Conservation (phyloP, 192 early-diverging fungal genomes). For the Entomortierella chlamydospora region DNA sequence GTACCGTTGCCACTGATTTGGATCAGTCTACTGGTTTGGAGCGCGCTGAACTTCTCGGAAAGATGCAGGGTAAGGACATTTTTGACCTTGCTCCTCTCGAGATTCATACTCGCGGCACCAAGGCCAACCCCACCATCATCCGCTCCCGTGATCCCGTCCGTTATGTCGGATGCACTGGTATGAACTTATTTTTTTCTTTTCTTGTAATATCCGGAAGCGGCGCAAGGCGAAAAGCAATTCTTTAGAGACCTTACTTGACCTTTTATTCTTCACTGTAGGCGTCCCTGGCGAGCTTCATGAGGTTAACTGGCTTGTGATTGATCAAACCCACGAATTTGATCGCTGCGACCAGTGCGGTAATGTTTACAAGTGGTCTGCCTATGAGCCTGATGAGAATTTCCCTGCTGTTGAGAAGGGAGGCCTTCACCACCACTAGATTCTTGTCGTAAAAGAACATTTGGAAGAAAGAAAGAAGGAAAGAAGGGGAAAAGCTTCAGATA, state of each 20-base stretch:
- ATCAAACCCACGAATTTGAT: constrained; percentile 81
- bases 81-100: constrained; percentile 88
- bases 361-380: constrained; percentile 68
- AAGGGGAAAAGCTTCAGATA: background rate
- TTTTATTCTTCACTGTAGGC: constrained; percentile 66
- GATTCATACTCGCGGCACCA: constrained; percentile 80
- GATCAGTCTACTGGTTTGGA: constrained; percentile 92
- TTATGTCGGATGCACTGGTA: constrained; percentile 95
- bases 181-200: too few species aligned
- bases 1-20: constrained; percentile 83
- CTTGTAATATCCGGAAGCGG: too few species aligned
- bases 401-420: constrained; percentile 45
- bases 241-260: too few species aligned
- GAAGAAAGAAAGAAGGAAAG: background rate
- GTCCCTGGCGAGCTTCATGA: constrained; percentile 95
- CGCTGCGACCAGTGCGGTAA: constrained; percentile 97
- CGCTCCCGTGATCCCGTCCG: constrained; percentile 82
- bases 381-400: constrained; percentile 56
- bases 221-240: too few species aligned
- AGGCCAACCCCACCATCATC: constrained; percentile 88
- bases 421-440: constrained; percentile 53
- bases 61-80: constrained; percentile 87
- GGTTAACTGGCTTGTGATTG: constrained; percentile 89
- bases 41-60: constrained; percentile 88
- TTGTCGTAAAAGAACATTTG: background rate